phyloP scores from a whole-genome alignment of 768 basidiomycete genomes.

The Cystobasidium onofrii region DNA sequence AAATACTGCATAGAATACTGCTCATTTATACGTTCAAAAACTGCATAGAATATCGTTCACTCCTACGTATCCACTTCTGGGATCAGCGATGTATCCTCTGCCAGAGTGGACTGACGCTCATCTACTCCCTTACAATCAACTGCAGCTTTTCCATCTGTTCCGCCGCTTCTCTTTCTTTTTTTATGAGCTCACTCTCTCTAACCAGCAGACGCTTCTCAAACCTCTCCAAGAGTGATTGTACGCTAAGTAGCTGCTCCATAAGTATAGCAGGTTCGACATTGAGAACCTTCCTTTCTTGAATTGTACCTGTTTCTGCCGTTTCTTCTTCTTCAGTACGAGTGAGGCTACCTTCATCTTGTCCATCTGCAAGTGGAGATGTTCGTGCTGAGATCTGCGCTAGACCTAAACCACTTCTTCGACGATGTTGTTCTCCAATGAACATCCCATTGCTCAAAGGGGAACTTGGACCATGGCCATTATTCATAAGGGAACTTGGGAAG shows the following conservation, averaged over 20 bases:
- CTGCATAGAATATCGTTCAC: too few species aligned
- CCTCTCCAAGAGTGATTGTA: conserved; percentile 13
- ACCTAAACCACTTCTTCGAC: background rate
- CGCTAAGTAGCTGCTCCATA: conserved; percentile 8
- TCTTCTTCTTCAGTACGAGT: background rate
- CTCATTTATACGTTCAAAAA: too few species aligned
- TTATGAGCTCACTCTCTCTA: conserved; percentile 26
- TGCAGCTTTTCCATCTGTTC: conserved; percentile 6
- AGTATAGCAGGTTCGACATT: conserved; percentile 3
- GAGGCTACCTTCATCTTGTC: background rate
- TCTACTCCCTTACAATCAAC: background rate
- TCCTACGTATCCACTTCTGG: too few species aligned
- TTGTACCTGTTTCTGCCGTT: background rate
- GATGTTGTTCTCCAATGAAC: background rate
- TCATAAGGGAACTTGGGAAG: background rate
- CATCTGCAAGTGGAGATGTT: background rate
- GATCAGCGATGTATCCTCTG: too few species aligned
- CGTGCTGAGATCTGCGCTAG: background rate
- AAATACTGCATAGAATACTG: too few species aligned
- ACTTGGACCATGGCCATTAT: background rate
- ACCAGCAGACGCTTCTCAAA: conserved; percentile 16
- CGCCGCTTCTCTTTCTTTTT: conserved; percentile 9
- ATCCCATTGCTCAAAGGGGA: background rate
- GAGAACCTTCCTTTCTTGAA: background rate
- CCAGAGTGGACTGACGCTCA: background rate